Evolutionary conservation across 108 stramenopile species (phyloP), one percentile per base, ranked within the genome.

Genomic region (Cyclostephanos tholiformis): DNA sequence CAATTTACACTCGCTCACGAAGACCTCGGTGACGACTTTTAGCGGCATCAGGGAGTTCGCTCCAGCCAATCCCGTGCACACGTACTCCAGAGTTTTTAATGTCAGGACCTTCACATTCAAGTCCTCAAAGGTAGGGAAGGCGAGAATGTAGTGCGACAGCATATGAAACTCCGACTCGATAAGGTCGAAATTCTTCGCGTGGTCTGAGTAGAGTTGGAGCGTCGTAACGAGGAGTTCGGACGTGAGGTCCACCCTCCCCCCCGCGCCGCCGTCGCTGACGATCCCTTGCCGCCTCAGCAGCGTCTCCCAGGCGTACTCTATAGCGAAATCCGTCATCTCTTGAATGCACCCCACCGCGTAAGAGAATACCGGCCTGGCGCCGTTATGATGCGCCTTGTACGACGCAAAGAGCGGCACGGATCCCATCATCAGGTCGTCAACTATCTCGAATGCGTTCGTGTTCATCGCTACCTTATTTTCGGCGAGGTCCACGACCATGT

Each of bases 81-180:
- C 93, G 67, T 90, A 96, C 71, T 97, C 97, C 32, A 97, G 65
- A 41, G 96, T 96, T 82, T 96, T 96, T 67, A 97, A 75, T 14
- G 92, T 88, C n/a, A 97, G 67, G 9, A 89, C 85, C 81, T 97
- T 97, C 36, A 96, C 89, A 65, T 87, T 92, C 22, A 84, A 81
- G 69, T 93, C 92, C 49, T 70, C 72, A 61, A 95, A 93, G 39
- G 92, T 86, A 10, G 97, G 95, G 67, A 95, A 91, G 16, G 92
- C 82, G 46, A 93, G 76, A 19, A 97, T 65, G 60, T 88, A 97
- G 43, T 93, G 83, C 0, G 92, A 88, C 14, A 98, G 82, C 56
- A 89, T 83, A 76, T 89, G 76, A 65, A 88, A 87, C 61, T 80
- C 72, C 5, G 85, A 87, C 84, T 98, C 97, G 32, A 98, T 84